phyloP scores from a whole-genome alignment of 1,284 basidiomycete genomes.

The Fomes fomentarius region DNA sequence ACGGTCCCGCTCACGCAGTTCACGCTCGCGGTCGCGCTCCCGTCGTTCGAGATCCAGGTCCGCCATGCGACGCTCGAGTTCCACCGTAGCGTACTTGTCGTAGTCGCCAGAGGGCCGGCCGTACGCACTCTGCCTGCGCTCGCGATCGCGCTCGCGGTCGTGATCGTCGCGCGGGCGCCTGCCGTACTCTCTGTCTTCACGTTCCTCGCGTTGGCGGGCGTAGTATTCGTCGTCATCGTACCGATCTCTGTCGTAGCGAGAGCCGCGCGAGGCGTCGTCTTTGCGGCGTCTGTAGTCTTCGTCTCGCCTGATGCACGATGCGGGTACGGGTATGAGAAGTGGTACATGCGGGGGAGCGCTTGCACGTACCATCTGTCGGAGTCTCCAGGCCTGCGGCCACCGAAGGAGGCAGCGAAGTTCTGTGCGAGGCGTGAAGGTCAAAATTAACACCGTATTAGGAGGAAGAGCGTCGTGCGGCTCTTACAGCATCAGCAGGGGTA shows the following conservation, averaged over 20 bases:
- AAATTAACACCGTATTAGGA: too few species aligned
- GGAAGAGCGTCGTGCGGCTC: too few species aligned
- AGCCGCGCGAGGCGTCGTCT: slow-evolving; percentile 29
- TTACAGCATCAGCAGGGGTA: slow-evolving; percentile 58
- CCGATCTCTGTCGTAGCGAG: slow-evolving; percentile 41
- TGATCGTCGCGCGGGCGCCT: slow-evolving; percentile 40
- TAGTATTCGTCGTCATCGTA: slow-evolving; percentile 25
- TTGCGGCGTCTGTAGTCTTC: slow-evolving; percentile 59
- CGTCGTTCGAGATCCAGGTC: slow-evolving; percentile 33
- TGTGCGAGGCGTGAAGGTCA: slow-evolving; percentile 28
- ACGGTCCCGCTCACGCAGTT: slow-evolving; percentile 17
- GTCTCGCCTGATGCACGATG: slow-evolving; percentile 52
- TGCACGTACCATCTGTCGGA: slow-evolving; percentile 13
- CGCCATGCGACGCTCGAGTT: slow-evolving; percentile 37
- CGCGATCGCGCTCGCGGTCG: slow-evolving; percentile 22
- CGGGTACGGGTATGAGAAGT: neutral
- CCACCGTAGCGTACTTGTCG: slow-evolving; percentile 27
- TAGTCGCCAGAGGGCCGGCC: slow-evolving; percentile 30
- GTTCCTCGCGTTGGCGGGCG: slow-evolving; percentile 46
- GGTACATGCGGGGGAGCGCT: neutral
- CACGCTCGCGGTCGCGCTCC: slow-evolving; percentile 32
- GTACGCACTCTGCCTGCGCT: slow-evolving; percentile 16
- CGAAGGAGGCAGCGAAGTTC: slow-evolving; percentile 65
- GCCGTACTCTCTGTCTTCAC: slow-evolving; percentile 52
- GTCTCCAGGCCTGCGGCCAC: slow-evolving; percentile 40